Conservation (phyloP, 2,329 filamentous ascomycete genomes). For the Tolypocladium album region DNA sequence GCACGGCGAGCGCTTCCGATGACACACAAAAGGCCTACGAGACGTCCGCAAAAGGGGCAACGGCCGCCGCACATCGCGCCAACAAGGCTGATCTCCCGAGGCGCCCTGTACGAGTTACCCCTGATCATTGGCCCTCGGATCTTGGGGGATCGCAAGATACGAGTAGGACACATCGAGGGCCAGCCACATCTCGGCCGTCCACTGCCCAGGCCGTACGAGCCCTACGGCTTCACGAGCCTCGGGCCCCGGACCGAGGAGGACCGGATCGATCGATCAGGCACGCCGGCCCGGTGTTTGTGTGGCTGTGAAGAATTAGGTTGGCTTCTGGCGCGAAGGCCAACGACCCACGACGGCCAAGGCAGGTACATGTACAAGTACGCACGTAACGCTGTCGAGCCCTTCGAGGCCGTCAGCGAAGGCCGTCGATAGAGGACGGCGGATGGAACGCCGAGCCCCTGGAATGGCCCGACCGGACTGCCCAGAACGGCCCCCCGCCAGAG, state of each 20-base stretch:
- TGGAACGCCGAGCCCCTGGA: neutral
- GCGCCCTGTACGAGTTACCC: neutral
- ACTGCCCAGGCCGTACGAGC: neutral
- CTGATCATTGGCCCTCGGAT: slow-evolving; percentile 1
- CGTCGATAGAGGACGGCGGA: neutral
- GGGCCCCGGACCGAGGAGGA: neutral
- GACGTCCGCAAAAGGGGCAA: neutral
- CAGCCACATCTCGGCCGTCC: neutral
- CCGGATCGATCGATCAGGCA: neutral
- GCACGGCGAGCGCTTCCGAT: slow-evolving; percentile 1
- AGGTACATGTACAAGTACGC: neutral
- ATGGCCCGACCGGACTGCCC: neutral
- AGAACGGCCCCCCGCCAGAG: neutral
- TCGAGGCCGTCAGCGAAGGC: neutral
- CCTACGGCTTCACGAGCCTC: neutral
- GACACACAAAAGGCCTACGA: neutral
- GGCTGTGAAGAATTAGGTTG: neutral
- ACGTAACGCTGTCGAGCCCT: neutral
- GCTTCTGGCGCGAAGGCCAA: neutral
- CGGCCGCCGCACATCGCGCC: neutral
- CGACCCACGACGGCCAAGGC: neutral
- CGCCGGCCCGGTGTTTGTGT: neutral
- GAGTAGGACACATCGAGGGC: neutral
- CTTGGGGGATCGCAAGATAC: slow-evolving; percentile 1
- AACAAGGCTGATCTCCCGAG: slow-evolving; percentile 5